These are phyloP conservation scores for Russula sp. DNA, from an alignment of 768 basidiomycete genomes.

Conservation along the genomic window DNA sequence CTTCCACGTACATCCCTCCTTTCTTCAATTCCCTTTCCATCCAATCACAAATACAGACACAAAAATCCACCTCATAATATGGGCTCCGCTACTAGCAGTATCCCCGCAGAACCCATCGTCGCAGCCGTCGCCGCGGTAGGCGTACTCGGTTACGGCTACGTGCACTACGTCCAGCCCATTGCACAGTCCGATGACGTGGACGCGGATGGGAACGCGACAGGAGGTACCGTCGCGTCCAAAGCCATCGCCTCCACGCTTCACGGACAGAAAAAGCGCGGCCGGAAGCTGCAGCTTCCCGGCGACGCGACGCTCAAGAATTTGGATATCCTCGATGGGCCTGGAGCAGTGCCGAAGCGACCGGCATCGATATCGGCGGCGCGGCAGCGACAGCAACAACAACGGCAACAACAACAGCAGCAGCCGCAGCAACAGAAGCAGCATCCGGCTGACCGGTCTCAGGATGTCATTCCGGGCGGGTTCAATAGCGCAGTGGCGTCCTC, in stretches of 20 bases:
- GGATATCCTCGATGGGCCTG: conserved; percentile 8
- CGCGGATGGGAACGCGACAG: not conserved
- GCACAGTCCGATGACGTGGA: not conserved
- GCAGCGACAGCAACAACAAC: conserved; percentile 20
- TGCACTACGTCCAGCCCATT: conserved; percentile 21
- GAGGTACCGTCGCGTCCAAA: not conserved
- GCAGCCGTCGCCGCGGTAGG: conserved; percentile 38
- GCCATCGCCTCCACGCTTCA: conserved; percentile 8
- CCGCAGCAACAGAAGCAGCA: conserved; percentile 19
- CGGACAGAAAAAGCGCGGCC: conserved; percentile 32
- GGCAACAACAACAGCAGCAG: conserved; percentile 8
- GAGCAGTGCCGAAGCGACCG: conserved; percentile 13
- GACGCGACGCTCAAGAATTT: conserved; percentile 19
- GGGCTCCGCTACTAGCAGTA: conserved; percentile 43
- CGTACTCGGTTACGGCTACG: conserved; percentile 38
- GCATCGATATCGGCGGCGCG: conserved; percentile 28
- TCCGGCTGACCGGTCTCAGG: conserved; percentile 34
- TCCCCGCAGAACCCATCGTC: conserved; percentile 37
- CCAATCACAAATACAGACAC: not conserved
- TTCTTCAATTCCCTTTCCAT: not conserved
- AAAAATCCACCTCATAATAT: conserved; percentile 27
- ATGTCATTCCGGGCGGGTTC: conserved; percentile 44
- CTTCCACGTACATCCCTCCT: not conserved
- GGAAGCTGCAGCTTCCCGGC: conserved; percentile 21
- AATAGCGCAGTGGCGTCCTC: conserved; percentile 27